Evolutionary conservation across 768 basidiomycete species (phyloP).

Genomic region (Chalciporus pseudorubinellus): DNA sequence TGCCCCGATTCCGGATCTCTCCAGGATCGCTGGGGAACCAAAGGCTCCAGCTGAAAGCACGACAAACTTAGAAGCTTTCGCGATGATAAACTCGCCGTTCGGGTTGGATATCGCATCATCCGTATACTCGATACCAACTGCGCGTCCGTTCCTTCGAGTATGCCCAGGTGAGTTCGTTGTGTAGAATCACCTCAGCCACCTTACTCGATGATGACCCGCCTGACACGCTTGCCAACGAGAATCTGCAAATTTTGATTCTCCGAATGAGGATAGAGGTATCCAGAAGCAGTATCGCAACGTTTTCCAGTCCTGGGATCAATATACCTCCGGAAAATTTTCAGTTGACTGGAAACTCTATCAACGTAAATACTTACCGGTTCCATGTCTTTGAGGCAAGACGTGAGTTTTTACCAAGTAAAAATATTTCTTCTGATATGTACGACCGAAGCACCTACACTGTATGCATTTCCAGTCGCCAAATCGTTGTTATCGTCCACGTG

Average conservation of each 20-base stretch:
- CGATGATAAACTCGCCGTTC: constrained; percentile 12
- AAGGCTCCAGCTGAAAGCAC: constrained; percentile 54
- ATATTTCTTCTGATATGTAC: too few relatives aligned
- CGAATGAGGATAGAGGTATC: constrained; percentile 36
- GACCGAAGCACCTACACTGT: constrained; percentile 15
- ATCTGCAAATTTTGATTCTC: constrained; percentile 32
- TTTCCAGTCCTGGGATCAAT: constrained; percentile 42
- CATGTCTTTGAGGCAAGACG: too few relatives aligned
- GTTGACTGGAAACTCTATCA: neutral
- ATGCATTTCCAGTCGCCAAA: constrained; percentile 33
- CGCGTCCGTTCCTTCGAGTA: constrained; percentile 29
- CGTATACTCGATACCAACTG: constrained; percentile 38
- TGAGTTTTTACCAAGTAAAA: too few relatives aligned
- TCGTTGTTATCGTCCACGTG: constrained; percentile 47
- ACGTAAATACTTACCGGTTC: too few relatives aligned
- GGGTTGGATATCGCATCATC: constrained; percentile 19
- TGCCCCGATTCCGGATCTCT: constrained; percentile 69
- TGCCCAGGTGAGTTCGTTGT: neutral
- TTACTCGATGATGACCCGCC: constrained; percentile 37
- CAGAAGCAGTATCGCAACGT: constrained; percentile 34
- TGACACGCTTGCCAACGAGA: constrained; percentile 32
- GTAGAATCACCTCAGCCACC: neutral
- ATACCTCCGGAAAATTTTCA: constrained; percentile 40
- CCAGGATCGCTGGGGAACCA: constrained; percentile 55
- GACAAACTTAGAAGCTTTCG: constrained; percentile 40